Base-by-base conservation (phyloP, 2,329 filamentous ascomycete genomes). In the Penicillium psychrosexuale region DNA sequence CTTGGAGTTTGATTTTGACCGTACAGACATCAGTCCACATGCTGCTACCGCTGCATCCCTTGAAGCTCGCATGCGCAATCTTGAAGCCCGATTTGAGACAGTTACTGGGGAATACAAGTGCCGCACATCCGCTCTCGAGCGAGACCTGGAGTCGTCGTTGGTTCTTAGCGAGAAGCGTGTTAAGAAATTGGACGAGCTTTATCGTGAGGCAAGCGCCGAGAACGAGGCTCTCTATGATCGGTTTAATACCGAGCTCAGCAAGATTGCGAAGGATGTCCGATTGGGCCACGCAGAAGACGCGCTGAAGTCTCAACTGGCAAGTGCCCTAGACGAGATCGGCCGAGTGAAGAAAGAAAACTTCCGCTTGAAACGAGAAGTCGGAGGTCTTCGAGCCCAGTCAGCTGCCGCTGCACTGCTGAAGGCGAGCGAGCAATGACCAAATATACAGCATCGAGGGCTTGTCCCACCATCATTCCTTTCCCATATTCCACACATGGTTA, bases 151-250 rank as follows among this genome's bases (percentile, higher is more conserved):
- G 39, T 84, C 79, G 19, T 86, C 86, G 1, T 79, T 96, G 13
- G 81, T 84, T 64, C 85, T 90, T 1, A 85, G 84, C 13, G 91
- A 97, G 70, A 82, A 82, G 56, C 92, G 94, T 65, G 86, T 87
- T 56, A 88, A 86, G 64, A 88, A 88, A 38, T 84, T 97, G 50
- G 92, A 97, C 69, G 89, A 95, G 73, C 78, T 96, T 48, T 96
- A 95, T 76, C 89, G 90, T 61, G 91, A 96, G 68, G 84, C 87
- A 15, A 91, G 86, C 64, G 89, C 90, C 0, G 93, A 97, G 77
- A 97, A 97, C 65, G 92, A 97, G 75, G 83, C 93, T 30, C 79
- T 97, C 52, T 97, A 97, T 72, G 89, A 93, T 62, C 87, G 87
- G 57, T 96, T 97, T 78, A 96, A 97, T 66, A 84, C 85, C n/a